Base-by-base conservation (phyloP, 768 basidiomycete genomes). In the Collybia sordida region DNA sequence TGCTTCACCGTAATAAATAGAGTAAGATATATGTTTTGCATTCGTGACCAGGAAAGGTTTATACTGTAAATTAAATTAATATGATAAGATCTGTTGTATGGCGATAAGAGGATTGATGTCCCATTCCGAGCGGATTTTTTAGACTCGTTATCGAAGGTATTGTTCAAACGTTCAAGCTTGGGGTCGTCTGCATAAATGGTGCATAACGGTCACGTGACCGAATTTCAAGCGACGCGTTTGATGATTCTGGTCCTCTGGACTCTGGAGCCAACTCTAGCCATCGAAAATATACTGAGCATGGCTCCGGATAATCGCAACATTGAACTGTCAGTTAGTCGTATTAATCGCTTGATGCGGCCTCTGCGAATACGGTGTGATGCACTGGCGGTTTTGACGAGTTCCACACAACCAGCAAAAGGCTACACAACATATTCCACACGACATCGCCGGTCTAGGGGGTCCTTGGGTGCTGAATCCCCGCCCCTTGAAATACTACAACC, bases 401-500 rank as follows among this genome's bases (percentile, higher is more conserved):
- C 39, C 9, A 21, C 21, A 52, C 28, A 27, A 11, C 49, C 19
- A 21, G 48, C 25, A 35, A 40, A 21, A 23, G 4, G 19, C 15
- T 27, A 23, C 19, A 24, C 23, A n/a, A 53, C 45, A 3, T 53
- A 45, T 34, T 47, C 45, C 5, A 19, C 43, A 21, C 51, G 40
- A 24, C 8, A 21, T 23, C 24, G 17, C 2, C 44, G 37, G 19
- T 28, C 36, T 27, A 12, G 7, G 7, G 22, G 24, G 5, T 41
- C 17, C 1, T 18, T 19, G 2, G 22, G 17, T 27, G 58, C 35
- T 23, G 49, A 48, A 28, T 41, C 55, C 0, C 66, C 72, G 15
- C 68, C 73, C 18, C 63, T 81, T 9, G 51, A 58, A 2, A 43
- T 74, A n/a, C 64, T 81, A 11, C 69, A 57, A 11, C 65, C 69